Percentiles rank a stretch among this genome's conserved stretches.
Evolutionary conservation across 1,284 basidiomycete genomes (phyloP).

Genomic region (Fistulinella staudtii): DNA sequence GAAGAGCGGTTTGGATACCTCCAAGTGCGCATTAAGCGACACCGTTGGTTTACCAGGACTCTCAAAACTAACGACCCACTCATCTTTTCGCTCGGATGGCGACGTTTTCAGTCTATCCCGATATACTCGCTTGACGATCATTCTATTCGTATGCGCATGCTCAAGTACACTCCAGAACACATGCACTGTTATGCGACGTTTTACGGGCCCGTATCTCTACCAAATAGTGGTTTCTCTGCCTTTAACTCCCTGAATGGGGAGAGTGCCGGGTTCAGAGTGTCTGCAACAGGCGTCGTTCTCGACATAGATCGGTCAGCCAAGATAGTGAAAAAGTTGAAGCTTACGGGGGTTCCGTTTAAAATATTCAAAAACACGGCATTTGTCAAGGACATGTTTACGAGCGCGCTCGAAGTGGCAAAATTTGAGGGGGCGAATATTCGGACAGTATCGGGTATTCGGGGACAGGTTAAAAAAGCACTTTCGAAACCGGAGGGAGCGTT

Average conservation of each 20-base stretch:
- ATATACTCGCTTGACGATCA: slow-evolving; percentile 98
- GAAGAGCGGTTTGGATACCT: slow-evolving; percentile 93
- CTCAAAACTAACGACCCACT: slow-evolving; percentile 98
- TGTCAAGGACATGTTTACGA: slow-evolving; percentile 96
- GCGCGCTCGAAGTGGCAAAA: slow-evolving; percentile 92
- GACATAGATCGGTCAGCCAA: slow-evolving; percentile 89
- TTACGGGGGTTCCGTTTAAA: slow-evolving; percentile 94
- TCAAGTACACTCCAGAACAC: slow-evolving; percentile 99
- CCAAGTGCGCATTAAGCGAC: slow-evolving; percentile 94
- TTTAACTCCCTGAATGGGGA: slow-evolving; percentile 83
- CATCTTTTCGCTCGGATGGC: slow-evolving; percentile 94
- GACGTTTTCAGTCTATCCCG: slow-evolving; percentile 92
- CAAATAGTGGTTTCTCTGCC: slow-evolving; percentile 97
- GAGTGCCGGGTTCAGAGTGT: slow-evolving; percentile 79
- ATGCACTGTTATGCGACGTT: slow-evolving; percentile 99
- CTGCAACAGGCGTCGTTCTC: slow-evolving; percentile 92
- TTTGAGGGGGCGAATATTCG: slow-evolving; percentile 96
- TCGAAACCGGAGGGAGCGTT: slow-evolving; percentile 93
- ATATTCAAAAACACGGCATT: slow-evolving; percentile 99
- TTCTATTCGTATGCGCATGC: slow-evolving; percentile 95
- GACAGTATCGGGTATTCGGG: slow-evolving; percentile 94
- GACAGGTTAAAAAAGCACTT: slow-evolving; percentile 95
- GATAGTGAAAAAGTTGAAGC: slow-evolving; percentile 98
- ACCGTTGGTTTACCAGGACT: slow-evolving; percentile 90
- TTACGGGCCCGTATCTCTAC: slow-evolving; percentile 85